Evolutionary conservation across 1,284 basidiomycete genomes (phyloP).

Genomic region (Hymenochaete sp.): DNA sequence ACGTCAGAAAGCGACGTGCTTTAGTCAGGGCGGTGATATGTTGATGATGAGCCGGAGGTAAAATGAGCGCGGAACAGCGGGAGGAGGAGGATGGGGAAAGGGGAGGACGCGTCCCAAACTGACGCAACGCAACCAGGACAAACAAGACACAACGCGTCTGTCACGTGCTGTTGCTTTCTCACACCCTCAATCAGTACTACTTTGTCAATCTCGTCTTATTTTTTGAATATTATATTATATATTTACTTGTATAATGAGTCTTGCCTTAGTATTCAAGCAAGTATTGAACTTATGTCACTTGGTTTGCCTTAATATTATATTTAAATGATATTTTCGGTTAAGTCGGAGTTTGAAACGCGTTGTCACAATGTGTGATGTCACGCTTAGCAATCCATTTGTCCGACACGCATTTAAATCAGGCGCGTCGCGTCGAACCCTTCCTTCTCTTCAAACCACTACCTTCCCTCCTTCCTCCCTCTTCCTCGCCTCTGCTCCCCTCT

Average conservation of each 20-base stretch:
- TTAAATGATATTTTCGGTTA: too few species aligned
- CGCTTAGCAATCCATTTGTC: neutral
- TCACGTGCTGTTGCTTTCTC: conserved; percentile 8
- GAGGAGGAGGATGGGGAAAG: conserved; percentile 1
- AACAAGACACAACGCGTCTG: conserved; percentile 16
- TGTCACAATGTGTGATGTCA: too few species aligned
- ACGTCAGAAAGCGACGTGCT: neutral
- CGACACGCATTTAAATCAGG: conserved; percentile 10
- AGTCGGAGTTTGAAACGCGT: too few species aligned
- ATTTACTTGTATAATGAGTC: neutral
- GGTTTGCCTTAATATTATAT: too few species aligned
- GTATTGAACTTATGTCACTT: neutral
- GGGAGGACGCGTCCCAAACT: too few species aligned
- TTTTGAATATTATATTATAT: neutral
- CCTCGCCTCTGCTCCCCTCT: conserved; percentile 1
- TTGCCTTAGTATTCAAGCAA: neutral
- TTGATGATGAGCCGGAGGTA: too few species aligned
- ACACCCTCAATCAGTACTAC: too few species aligned
- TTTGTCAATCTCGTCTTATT: too few species aligned
- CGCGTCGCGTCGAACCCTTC: conserved; percentile 11
- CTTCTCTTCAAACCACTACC: conserved; percentile 7
- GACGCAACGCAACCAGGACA: conserved; percentile 4
- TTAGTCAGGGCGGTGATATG: neutral
- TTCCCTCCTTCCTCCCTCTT: conserved; percentile 3
- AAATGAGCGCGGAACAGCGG: too few species aligned